Conservation (phyloP, 306 rosid genomes). For the Aeschynomene evenia region DNA sequence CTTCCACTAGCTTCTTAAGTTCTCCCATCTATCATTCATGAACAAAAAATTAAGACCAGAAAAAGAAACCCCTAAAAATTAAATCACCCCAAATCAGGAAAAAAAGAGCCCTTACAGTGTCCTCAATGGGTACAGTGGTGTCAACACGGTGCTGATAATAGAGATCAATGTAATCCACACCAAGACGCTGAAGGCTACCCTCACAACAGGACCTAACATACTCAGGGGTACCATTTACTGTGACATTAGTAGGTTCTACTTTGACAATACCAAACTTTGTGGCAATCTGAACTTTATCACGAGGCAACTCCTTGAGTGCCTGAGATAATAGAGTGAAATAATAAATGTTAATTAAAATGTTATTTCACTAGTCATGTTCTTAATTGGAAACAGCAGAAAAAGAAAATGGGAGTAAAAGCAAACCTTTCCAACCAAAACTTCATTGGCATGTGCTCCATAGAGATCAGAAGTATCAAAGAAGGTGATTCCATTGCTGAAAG, state of each 20-base stretch:
- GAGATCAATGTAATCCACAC: conserved; percentile 72
- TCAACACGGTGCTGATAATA: conserved; percentile 82
- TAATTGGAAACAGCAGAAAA: neutral
- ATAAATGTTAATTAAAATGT: neutral
- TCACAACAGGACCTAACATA: conserved; percentile 78
- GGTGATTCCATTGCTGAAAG: conserved; percentile 69
- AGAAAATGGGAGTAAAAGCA: neutral
- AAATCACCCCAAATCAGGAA: neutral
- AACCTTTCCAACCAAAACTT: conserved; percentile 75
- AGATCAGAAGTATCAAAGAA: conserved; percentile 74
- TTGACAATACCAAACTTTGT: conserved; percentile 73
- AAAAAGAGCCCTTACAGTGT: conserved; percentile 53
- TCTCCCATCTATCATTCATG: conserved; percentile 53
- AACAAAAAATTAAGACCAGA: neutral
- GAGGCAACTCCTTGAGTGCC: conserved; percentile 68
- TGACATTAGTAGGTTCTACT: conserved; percentile 18
- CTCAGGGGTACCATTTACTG: conserved; percentile 73
- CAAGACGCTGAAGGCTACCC: conserved; percentile 77
- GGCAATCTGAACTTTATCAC: conserved; percentile 75
- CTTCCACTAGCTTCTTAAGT: conserved; percentile 60
- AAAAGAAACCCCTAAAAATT: too few species aligned
- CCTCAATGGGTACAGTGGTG: conserved; percentile 74
- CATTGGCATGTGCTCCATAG: conserved; percentile 61
- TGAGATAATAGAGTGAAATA: conserved; percentile 25
- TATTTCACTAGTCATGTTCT: neutral